Evolutionary conservation across 768 basidiomycete genomes (phyloP), one percentile per base, ranked within the genome.

Genomic region (Infundibulicybe gibba): DNA sequence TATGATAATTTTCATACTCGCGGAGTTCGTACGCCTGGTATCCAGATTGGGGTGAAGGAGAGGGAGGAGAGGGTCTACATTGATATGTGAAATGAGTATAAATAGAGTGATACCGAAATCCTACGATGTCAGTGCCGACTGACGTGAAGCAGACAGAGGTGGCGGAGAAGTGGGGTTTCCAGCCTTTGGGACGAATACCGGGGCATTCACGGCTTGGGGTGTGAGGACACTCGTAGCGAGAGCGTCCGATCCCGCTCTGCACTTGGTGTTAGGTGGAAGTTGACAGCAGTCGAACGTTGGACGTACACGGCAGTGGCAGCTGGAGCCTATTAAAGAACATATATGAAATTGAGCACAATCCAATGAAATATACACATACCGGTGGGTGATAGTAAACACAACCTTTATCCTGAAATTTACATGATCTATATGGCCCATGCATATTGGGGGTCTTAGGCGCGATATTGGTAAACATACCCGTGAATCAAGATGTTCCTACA

Each of bases 401-500:
- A 49, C 89, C 89, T 69, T 88, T 88, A 58, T 88, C 87, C 66
- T 93, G 81, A 55, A 76, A 91, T 69, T 87, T 86, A 71, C 92
- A 94, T 48, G 75, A 83, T 35, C 91, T 93, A 32, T 51, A 41
- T 21, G 41, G 33, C 8, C 8, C 38, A 32, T 14, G 12, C 20
- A 32, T 16, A 44, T 12, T 16, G 17, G 32, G 30, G 6, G 16
- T 13, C 37, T 15, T n/a, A n/a, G 15, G 41, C 0, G 14, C 21
- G 25, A 15, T 12, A 12, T 35, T 21, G 50, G 31, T 9, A 4
- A 32, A 53, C 64, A 53, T 68, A 94, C 92, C 94, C 93, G 61
- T 94, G 88, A 52, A 95, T 94, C 63, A 88, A 71, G 43, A 94
- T 82, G 71, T 97, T 95, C 60, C 89, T 83, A 68, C 93, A 97